Conservation (phyloP, 805 yeast genomes). For the Geotrichum ghanense region DNA sequence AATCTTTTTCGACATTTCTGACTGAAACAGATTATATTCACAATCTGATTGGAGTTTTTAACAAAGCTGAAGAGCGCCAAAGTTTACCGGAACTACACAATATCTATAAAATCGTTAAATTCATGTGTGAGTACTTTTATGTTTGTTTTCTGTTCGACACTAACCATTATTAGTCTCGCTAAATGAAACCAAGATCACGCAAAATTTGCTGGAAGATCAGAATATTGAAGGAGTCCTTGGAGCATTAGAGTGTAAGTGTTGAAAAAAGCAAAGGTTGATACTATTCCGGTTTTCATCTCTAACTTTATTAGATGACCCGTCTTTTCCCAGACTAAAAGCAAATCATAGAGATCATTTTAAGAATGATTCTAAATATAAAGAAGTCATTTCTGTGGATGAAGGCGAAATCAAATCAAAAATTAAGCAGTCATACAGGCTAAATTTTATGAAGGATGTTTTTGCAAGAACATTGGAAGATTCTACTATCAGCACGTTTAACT, state of each 20-base stretch:
- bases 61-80: constrained; percentile 41
- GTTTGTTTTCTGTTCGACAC: constrained; percentile 2
- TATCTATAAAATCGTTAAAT: constrained; percentile 64
- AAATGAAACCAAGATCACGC: constrained; percentile 56
- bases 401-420: constrained; percentile 42
- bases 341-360: constrained; percentile 59
- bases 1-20: constrained; percentile 46
- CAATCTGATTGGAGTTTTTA: constrained; percentile 41
- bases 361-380: constrained; percentile 52
- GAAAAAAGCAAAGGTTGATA: too few species aligned
- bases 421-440: constrained; percentile 64
- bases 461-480: constrained; percentile 77
- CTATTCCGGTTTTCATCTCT: constrained; percentile 1
- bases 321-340: constrained; percentile 68
- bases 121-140: constrained; percentile 20
- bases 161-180: constrained; percentile 37
- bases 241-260: constrained; percentile 52
- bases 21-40: constrained; percentile 41
- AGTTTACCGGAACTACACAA: constrained; percentile 47
- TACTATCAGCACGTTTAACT: constrained; percentile 52
- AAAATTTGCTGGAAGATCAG: constrained; percentile 43
- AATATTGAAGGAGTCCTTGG: constrained; percentile 55
- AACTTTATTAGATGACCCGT: constrained; percentile 53
- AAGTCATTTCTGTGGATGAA: constrained; percentile 54
- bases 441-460: constrained; percentile 74